Evolutionary conservation across 208 protist species (phyloP).

Genomic region (Kentomonas sorsogonicus): DNA sequence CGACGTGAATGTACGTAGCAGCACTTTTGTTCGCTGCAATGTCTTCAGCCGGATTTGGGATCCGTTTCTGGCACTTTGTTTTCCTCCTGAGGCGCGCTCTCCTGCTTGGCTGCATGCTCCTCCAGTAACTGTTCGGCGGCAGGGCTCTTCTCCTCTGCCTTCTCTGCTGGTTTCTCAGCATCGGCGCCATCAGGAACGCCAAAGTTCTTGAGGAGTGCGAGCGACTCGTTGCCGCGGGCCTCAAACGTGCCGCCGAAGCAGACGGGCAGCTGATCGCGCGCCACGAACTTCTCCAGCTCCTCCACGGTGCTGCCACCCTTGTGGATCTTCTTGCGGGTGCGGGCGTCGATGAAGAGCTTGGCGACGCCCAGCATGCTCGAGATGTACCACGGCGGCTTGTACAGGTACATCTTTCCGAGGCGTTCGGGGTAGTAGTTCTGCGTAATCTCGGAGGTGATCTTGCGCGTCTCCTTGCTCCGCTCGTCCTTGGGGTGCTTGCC

Average conservation of each 20-base stretch:
- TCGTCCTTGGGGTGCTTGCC: constrained; percentile 45
- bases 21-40: no score
- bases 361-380: constrained; percentile 19
- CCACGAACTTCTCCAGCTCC: constrained; percentile 27
- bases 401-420: constrained; percentile 35
- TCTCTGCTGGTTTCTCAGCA: neutral
- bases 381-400: constrained; percentile 38
- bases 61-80: no score
- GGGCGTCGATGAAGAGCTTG: constrained; percentile 29
- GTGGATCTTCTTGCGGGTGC: constrained; percentile 34
- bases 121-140: no score
- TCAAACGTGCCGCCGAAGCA: constrained; percentile 2
- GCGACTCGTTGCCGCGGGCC: constrained; percentile 2
- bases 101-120: no score
- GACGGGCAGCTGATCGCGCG: constrained; percentile 24
- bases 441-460: constrained; percentile 36
- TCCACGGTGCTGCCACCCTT: constrained; percentile 24
- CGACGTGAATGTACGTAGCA: no score
- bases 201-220: neutral
- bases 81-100: no score
- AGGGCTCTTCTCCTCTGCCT: constrained; percentile 8
- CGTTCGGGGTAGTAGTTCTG: constrained; percentile 48
- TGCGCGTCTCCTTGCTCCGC: constrained; percentile 33
- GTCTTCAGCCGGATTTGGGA: no score
- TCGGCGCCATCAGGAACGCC: no score